phyloP scores from a whole-genome alignment of 441 rosid species.

The Capsella rubella region DNA sequence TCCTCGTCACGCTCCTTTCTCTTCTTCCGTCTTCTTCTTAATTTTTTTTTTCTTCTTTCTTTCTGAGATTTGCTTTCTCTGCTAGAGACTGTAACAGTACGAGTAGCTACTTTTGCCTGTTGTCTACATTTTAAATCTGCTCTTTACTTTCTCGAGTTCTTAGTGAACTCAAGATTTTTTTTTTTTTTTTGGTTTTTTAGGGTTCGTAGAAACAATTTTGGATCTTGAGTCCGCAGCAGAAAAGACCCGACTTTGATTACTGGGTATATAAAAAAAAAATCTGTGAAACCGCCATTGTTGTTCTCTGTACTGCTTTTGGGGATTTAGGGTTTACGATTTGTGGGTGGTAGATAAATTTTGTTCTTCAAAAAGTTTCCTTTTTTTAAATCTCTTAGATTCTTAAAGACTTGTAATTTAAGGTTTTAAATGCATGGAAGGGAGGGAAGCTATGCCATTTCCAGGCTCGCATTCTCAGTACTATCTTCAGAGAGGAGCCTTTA shows the following conservation, averaged over 20 bases:
- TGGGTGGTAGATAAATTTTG: slow-evolving; percentile 32
- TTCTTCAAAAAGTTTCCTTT: slow-evolving; percentile 30
- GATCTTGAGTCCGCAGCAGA: slow-evolving; percentile 25
- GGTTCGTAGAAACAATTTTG: slow-evolving; percentile 36
- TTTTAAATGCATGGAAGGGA: slow-evolving; percentile 98
- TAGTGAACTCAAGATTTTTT: background rate
- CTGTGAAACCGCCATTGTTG: slow-evolving; percentile 46
- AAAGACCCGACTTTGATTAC: slow-evolving; percentile 32
- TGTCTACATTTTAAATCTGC: slow-evolving; percentile 31
- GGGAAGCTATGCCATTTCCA: slow-evolving; percentile 94
- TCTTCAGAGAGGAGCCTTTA: slow-evolving; percentile 79
- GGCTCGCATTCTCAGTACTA: slow-evolving; percentile 83
- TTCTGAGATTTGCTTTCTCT: slow-evolving; percentile 24
- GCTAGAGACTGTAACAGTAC: slow-evolving; percentile 21
- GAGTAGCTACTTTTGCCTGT: slow-evolving; percentile 8
- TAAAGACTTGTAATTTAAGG: slow-evolving; percentile 28
- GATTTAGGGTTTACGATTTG: slow-evolving; percentile 39
- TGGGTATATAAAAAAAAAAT: slow-evolving; percentile 37
- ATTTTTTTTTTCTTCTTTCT: slow-evolving; percentile 46
- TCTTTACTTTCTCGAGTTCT: slow-evolving; percentile 15
- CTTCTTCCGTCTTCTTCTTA: slow-evolving; percentile 40
- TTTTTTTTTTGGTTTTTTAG: slow-evolving; percentile 14
- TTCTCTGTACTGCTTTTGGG: slow-evolving; percentile 12
- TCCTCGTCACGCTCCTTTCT: slow-evolving; percentile 29
- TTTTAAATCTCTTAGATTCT: background rate